Evolutionary conservation across 768 basidiomycete genomes (phyloP).

Genomic region (Peribolospora baueri): DNA sequence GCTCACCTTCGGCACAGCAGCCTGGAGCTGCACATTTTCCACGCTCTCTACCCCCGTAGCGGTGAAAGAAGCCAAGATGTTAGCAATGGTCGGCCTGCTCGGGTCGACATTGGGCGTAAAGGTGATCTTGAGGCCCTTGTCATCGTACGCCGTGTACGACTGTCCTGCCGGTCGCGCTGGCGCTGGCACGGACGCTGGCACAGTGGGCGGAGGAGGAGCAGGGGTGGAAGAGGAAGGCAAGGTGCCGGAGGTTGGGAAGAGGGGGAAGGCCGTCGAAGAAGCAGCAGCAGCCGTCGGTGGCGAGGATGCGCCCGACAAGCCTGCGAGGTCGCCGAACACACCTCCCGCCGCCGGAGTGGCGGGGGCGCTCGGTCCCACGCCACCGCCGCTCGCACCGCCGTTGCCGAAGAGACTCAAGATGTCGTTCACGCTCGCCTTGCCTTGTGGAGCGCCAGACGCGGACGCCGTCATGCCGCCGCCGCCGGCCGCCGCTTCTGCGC

Average conservation of each 20-base stretch:
- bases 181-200: conserved; percentile 5
- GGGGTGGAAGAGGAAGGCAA: conserved; percentile 13
- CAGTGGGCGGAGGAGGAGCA: conserved; percentile 13
- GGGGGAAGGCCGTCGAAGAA: conserved; percentile 10
- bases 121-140: conserved; percentile 68
- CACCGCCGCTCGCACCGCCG: conserved; percentile 13
- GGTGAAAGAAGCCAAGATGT: conserved; percentile 72
- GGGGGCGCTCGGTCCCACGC: conserved; percentile 2
- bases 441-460: conserved; percentile 20
- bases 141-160: conserved; percentile 70
- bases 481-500: conserved; percentile 18
- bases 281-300: conserved; percentile 14
- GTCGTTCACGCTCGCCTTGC: conserved; percentile 47
- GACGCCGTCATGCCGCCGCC: conserved; percentile 17
- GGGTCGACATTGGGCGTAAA: conserved; percentile 66
- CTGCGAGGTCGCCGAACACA: too few relatives aligned
- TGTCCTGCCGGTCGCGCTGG: conserved; percentile 19
- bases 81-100: conserved; percentile 61
- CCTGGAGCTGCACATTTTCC: conserved; percentile 67
- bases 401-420: conserved; percentile 71
- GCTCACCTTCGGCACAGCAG: conserved; percentile 77
- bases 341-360: too few relatives aligned
- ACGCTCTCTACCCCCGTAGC: conserved; percentile 30
- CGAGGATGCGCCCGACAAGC: background rate
- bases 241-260: conserved; percentile 10